Percentiles rank a stretch among this genome's conserved stretches.
Conservation (phyloP, 768 basidiomycete genomes). For the Termitomyces sp. region DNA sequence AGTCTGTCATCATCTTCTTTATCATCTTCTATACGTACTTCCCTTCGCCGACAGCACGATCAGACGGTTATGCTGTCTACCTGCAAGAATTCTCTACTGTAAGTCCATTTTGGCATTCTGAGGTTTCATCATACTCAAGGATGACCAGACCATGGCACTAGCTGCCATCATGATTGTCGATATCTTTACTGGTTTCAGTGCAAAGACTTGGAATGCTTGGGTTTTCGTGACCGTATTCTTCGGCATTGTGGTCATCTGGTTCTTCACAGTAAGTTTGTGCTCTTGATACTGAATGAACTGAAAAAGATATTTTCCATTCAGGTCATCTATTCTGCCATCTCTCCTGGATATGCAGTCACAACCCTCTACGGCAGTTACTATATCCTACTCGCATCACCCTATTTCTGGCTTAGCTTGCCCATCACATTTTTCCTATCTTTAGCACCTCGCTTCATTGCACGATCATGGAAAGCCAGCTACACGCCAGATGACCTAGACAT, state of each 20-base stretch:
- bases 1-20: slow-evolving; percentile 91
- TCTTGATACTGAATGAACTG: neutral
- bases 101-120: slow-evolving; percentile 17
- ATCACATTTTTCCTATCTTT: slow-evolving; percentile 69
- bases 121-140: neutral
- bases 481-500: slow-evolving; percentile 76
- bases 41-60: slow-evolving; percentile 59
- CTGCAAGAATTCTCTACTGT: slow-evolving; percentile 86
- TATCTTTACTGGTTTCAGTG: slow-evolving; percentile 84
- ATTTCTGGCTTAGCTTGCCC: slow-evolving; percentile 82
- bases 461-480: slow-evolving; percentile 65
- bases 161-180: slow-evolving; percentile 72
- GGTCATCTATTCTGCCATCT: slow-evolving; percentile 76
- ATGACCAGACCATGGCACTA: slow-evolving; percentile 71
- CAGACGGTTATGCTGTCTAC: slow-evolving; percentile 73
- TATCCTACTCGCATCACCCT: slow-evolving; percentile 75
- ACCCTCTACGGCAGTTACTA: slow-evolving; percentile 69
- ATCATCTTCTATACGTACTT: slow-evolving; percentile 73
- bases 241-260: slow-evolving; percentile 74
- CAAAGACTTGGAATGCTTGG: slow-evolving; percentile 86
- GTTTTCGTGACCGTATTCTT: slow-evolving; percentile 76
- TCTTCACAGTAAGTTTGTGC: slow-evolving; percentile 59
- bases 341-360: slow-evolving; percentile 66
- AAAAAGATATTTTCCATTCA: slow-evolving; percentile 20
- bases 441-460: slow-evolving; percentile 71